Evolutionary conservation across 1,284 basidiomycete genomes (phyloP).

Genomic region (Cutaneotrichosporon arboriforme): DNA sequence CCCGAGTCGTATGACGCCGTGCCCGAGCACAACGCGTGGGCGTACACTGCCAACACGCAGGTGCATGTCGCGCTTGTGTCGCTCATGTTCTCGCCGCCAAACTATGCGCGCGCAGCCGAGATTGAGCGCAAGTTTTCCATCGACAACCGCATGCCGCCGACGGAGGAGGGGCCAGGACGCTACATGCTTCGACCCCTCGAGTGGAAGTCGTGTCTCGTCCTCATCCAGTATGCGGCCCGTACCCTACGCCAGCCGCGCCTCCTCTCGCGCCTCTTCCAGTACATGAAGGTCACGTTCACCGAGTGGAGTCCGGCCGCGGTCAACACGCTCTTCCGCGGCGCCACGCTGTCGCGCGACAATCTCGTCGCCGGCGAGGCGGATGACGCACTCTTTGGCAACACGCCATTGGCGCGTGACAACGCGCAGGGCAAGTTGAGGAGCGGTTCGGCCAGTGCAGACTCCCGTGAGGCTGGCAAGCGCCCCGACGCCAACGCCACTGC

Average conservation of each 20-base stretch:
- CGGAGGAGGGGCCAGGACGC: constrained; percentile 8
- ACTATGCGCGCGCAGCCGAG: constrained; percentile 20
- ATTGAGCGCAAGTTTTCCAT: constrained; percentile 4
- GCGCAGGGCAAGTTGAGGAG: background rate
- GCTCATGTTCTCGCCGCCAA: constrained; percentile 43
- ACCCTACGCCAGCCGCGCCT: constrained; percentile 22
- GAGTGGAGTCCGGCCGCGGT: constrained; percentile 14
- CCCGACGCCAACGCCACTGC: background rate
- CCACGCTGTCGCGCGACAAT: constrained; percentile 5
- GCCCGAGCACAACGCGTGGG: constrained; percentile 24
- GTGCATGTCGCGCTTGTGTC: constrained; percentile 44
- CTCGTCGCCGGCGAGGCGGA: constrained; percentile 6
- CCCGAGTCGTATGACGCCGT: constrained; percentile 22
- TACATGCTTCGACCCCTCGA: constrained; percentile 38
- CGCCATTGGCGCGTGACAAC: background rate
- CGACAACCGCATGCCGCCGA: background rate
- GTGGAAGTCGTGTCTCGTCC: constrained; percentile 29
- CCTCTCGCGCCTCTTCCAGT: constrained; percentile 26
- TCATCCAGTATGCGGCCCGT: constrained; percentile 35
- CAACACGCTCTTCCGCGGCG: constrained; percentile 22
- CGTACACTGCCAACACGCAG: constrained; percentile 45
- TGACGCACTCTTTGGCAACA: constrained; percentile 4
- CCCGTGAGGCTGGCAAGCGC: too few species aligned
- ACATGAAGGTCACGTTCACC: constrained; percentile 24
- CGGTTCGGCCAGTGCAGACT: too few species aligned